Evolutionary conservation across 371 early-diverging fungal genomes (phyloP).

Genomic region (Blyttiomyces sp.): DNA sequence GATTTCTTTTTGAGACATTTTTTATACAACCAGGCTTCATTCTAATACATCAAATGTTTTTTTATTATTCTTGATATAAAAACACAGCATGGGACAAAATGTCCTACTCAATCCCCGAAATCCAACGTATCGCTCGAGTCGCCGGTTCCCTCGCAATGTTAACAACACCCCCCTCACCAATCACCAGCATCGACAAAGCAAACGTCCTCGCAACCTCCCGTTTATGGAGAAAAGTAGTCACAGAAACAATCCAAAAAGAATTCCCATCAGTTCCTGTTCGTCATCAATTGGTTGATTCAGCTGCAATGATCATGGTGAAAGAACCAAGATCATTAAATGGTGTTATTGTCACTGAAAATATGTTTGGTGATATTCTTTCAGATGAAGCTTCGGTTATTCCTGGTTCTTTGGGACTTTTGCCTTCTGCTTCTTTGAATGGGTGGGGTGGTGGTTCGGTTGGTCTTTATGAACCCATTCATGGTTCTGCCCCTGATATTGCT

Average conservation of each 20-base stretch:
- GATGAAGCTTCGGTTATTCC: constrained; percentile 96
- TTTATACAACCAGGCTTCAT: constrained; percentile 15
- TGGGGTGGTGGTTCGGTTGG: constrained; percentile 75
- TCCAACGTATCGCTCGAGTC: constrained; percentile 89
- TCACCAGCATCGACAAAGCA: constrained; percentile 96
- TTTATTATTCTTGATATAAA: constrained; percentile 4
- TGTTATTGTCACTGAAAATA: constrained; percentile 93
- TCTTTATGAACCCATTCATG: constrained; percentile 97
- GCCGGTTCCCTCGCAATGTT: constrained; percentile 69
- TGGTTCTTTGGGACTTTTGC: constrained; percentile 90
- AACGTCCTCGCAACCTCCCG: constrained; percentile 96
- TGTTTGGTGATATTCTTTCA: constrained; percentile 97
- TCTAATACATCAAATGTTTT: too few species aligned
- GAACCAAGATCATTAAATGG: constrained; percentile 89
- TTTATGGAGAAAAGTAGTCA: constrained; percentile 90
- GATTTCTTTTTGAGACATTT: neutral
- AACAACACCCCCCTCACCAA: constrained; percentile 72
- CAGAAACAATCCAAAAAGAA: constrained; percentile 78
- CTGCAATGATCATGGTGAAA: constrained; percentile 94
- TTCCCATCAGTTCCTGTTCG: constrained; percentile 78
- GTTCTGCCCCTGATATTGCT: constrained; percentile 97
- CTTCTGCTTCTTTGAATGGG: constrained; percentile 85
- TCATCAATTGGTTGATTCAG: constrained; percentile 93
- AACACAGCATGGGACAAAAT: constrained; percentile 71
- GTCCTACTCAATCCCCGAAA: constrained; percentile 83